Evolutionary conservation across 2,329 filamentous ascomycete species (phyloP), one percentile per base, ranked within the genome.

Genomic region (Tolypocladium tropicale): DNA sequence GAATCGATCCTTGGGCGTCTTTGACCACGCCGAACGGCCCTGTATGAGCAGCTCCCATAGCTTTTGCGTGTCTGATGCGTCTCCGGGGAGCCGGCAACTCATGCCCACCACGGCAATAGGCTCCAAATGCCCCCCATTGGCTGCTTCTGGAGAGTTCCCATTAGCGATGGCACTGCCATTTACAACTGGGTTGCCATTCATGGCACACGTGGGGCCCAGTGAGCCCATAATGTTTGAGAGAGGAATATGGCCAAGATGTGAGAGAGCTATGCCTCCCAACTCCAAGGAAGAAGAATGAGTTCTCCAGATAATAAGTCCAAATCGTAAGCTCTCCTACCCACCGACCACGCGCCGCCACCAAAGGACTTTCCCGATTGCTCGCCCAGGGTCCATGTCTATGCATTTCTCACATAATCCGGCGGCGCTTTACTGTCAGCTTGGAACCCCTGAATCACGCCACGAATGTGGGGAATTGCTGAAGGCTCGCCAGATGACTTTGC

Each of bases 1-100:
- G 68, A 80, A 81, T 32, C 78, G 69, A 54, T 73, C 69, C 59
- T 72, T 64, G 21, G 74, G 74, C 2, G 72, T 65, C 28, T 70
- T 67, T n/a, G 67, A 69, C 62, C 68, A 75, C 21, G 70, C 72
- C 12, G 65, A 70, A 21, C 68, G 65, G 10, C 60, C 61, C 21
- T 50, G 46, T 10, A 53, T 49, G 32, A 64, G 65, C 67, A 58
- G 53, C 37, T 61, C 55, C 60, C 60, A 63, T 11, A 64, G 54
- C 43, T 53, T 55, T 16, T 52, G 37, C 10, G 55, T 55, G 39
- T 61, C 58, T 39, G 56, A 49, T 30, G 61, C 59, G 50, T 53
- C 55, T 9, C 61, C 62, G n/a, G 59, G 59, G 18, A 63, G 55
- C 21, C 59, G 56, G 52, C 61, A 62, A 56, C 60, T 58, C 58